Conservation (phyloP, 805 yeast genomes). For the Yamadazyma laniorum region DNA sequence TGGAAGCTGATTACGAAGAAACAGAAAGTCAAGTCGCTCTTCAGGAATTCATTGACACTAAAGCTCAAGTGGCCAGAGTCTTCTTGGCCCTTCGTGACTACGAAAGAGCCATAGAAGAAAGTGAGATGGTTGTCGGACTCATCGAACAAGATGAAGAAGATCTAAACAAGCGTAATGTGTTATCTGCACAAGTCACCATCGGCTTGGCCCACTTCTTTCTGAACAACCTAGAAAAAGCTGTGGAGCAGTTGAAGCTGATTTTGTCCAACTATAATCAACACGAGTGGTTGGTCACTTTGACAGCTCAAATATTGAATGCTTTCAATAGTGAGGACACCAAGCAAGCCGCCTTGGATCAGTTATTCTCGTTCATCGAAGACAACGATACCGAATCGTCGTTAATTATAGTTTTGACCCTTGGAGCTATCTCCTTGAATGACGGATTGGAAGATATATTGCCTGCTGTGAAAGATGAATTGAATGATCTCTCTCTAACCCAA, state of each 20-base stretch:
- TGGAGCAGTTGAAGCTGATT: conserved; percentile 66
- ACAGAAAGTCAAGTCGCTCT: conserved; percentile 49
- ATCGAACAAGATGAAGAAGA: conserved; percentile 41
- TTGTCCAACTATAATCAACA: conserved; percentile 52
- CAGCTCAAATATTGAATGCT: conserved; percentile 78
- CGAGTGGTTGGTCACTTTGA: conserved; percentile 64
- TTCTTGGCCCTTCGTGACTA: conserved; percentile 59
- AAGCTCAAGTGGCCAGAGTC: conserved; percentile 71
- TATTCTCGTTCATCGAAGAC: conserved; percentile 59
- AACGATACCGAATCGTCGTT: conserved; percentile 60
- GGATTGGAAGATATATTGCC: conserved; percentile 56
- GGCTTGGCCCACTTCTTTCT: conserved; percentile 71
- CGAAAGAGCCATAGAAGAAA: conserved; percentile 57
- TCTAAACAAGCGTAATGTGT: conserved; percentile 19
- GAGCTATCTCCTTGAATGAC: conserved; percentile 73
- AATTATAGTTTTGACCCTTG: conserved; percentile 67
- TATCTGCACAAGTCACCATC: conserved; percentile 66
- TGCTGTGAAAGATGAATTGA: conserved; percentile 67
- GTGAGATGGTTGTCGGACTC: conserved; percentile 54
- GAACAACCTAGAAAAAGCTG: conserved; percentile 60
- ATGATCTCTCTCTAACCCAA: conserved; percentile 45
- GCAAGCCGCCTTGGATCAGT: conserved; percentile 81
- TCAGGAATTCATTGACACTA: conserved; percentile 53
- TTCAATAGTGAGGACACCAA: conserved; percentile 73
- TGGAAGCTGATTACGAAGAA: conserved; percentile 58